phyloP scores from a whole-genome alignment of 306 rosid species.

The Malus asiatica region DNA sequence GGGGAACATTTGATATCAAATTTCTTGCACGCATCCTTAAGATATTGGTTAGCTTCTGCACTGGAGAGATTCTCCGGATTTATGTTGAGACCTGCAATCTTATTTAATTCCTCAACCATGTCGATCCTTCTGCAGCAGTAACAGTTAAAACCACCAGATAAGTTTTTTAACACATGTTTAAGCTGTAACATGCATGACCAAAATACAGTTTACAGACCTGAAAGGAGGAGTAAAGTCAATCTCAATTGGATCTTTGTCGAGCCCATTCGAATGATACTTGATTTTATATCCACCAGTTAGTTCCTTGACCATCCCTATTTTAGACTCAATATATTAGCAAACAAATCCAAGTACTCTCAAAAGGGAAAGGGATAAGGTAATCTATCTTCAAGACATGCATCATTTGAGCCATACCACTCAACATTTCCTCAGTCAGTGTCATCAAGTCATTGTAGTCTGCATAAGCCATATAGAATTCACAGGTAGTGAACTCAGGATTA shows the following conservation, averaged over 20 bases:
- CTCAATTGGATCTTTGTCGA: constrained; percentile 18
- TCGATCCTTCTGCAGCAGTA: constrained; percentile 71
- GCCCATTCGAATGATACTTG: constrained; percentile 64
- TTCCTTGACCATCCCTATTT: constrained; percentile 71
- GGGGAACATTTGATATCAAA: constrained; percentile 74
- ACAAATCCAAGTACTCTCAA: not conserved
- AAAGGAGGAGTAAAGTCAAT: constrained; percentile 41
- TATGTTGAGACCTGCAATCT: constrained; percentile 63
- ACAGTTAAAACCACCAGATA: constrained; percentile 10
- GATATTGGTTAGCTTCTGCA: constrained; percentile 68
- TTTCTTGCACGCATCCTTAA: constrained; percentile 64
- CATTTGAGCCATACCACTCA: constrained; percentile 57
- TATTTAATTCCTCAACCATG: constrained; percentile 80
- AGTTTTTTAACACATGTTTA: not conserved
- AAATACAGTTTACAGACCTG: constrained; percentile 35
- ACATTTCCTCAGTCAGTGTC: constrained; percentile 76
- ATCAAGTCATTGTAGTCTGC: constrained; percentile 80
- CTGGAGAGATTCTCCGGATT: constrained; percentile 66
- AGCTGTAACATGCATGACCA: not conserved
- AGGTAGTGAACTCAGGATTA: constrained; percentile 91
- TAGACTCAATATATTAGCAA: constrained; percentile 13
- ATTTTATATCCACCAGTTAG: constrained; percentile 78
- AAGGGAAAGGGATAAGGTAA: not conserved
- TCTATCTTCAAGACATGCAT: not conserved
- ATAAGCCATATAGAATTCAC: constrained; percentile 94